Evolutionary conservation across 2,329 filamentous ascomycete genomes (phyloP).

Genomic region (Fusarium cyanostomum): DNA sequence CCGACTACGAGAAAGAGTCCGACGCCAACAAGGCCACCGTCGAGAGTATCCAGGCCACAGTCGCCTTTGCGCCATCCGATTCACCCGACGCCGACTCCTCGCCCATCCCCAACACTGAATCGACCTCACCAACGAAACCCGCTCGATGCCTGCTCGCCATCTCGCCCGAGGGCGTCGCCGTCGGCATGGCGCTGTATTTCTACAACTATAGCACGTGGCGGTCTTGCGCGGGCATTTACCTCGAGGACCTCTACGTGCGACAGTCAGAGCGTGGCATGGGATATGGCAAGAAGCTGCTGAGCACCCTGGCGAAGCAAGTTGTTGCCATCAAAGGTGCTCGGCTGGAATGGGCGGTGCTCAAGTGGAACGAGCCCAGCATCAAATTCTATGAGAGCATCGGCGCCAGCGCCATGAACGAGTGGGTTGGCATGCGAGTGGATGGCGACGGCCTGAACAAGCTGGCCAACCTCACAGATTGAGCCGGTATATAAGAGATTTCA

Average conservation of each 20-base stretch:
- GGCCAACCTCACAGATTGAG: conserved; percentile 54
- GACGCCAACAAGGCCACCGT: conserved; percentile 81
- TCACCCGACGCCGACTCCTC: conserved; percentile 53
- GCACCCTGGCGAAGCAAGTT: conserved; percentile 81
- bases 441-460: conserved; percentile 70
- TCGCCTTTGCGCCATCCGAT: conserved; percentile 75
- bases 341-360: conserved; percentile 90
- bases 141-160: conserved; percentile 80
- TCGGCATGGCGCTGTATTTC: conserved; percentile 90
- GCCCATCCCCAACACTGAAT: conserved; percentile 57
- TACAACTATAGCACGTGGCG: conserved; percentile 97
- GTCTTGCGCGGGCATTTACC: conserved; percentile 85
- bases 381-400: conserved; percentile 82
- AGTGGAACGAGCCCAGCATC: conserved; percentile 93
- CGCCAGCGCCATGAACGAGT: conserved; percentile 73
- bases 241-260: conserved; percentile 91
- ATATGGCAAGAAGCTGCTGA: conserved; percentile 80
- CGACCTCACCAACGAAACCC: conserved; percentile 66
- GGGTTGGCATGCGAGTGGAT: conserved; percentile 80
- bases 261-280: conserved; percentile 75
- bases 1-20: conserved; percentile 84
- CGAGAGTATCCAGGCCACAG: conserved; percentile 74
- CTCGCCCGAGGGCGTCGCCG: conserved; percentile 58
- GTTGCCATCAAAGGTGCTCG: conserved; percentile 75
- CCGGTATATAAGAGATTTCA: background rate